Base-by-base conservation (phyloP, 306 rosid species). In the Pyrus bretschneideri region DNA sequence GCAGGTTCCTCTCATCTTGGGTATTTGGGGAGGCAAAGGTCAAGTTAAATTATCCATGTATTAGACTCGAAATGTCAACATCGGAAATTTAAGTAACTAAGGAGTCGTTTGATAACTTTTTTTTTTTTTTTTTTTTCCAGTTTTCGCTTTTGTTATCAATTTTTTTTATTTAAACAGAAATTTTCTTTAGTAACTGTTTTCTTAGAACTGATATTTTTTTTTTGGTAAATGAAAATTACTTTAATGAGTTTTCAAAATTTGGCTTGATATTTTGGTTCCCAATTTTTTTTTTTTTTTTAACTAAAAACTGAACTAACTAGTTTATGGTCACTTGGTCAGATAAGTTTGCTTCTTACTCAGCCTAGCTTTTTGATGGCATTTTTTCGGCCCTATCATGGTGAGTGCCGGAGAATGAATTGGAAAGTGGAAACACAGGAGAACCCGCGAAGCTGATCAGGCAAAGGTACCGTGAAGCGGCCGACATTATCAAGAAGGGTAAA, bases 21-120 rank as follows among this genome's bases (percentile, higher is more conserved):
- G 99, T 88, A 74, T 96, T n/a, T 96, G 98, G 98, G 99, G 99
- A 84, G 99, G 99, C 75, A 96, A 96, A 82, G 99, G 99, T 72
- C 98, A 96, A 82, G 97, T 97, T 67, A 95, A 49, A 49, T 15
- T 49, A 18, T 49, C 5, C 54, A 49, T 49, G 19, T 49, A 8
- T 5, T 49, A 49, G 18, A 49, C 55, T 49, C 18, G 19, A 49
- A 40, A 49, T 49, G 55, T 49, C 21, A 49, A 49, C 55, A 49
- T 49, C 2, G 8, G 6, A 49, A 49, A 49, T 17, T 4, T 49
- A 15, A 49, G 55, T 49, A 49, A 49, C 55, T 49, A 49, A 49
- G 2, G 11, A 0, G 21, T 49, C 1, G 1, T 49, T 49, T 49
- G 21, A 5, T 49, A 49, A 13, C 55, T 15, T 14, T 1, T 5